Evolutionary conservation across 805 yeast genomes (phyloP), one percentile per base, ranked within the genome.

Genomic region (Metschnikowia vanudenii): DNA sequence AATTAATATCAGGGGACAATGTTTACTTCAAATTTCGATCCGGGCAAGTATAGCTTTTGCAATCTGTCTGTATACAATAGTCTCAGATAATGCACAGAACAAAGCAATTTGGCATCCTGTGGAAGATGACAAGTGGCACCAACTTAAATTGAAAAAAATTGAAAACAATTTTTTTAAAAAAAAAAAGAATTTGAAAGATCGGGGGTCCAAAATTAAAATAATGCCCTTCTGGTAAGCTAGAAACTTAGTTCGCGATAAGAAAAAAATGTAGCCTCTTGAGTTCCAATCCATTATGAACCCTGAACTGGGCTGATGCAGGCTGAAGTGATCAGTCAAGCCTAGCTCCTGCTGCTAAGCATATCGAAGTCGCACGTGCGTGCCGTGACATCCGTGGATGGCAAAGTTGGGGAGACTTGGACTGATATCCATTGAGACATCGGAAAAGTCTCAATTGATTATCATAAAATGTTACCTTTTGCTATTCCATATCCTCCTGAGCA

Each of bases 401-500:
- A 35, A 35, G 37, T 19, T 22, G 29, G 26, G 12, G n/a, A 19
- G 29, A 12, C 28, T 16, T n/a, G 13, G 17, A 22, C 22, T 13
- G n/a, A 37, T 37, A 10, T 32, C 16, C 20, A 31, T 19, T 29
- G 32, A 20, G 31, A 22, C 37, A 17, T 18, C 20, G 19, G 13
- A 33, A n/a, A 16, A 33, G 36, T 33, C 22, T 33, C 36, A 12
- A 17, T 33, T 33, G 36, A 30, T 6, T 17, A 16, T n/a, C n/a
- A 33, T 33, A 33, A 17, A 11, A 68, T 68, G 72, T 65, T 75
- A 22, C 81, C 80, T 13, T 76, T 76, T 61, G 75, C 80, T 5
- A 50, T 59, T 51, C 79, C 81, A 1, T 81, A 81, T 56, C 85
- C 88, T 0, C 73, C 73, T 6, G 79, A 74, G 29, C 79, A 80